Evolutionary conservation across 2,329 filamentous ascomycete species (phyloP).

Genomic region (Westerdykella ornata): DNA sequence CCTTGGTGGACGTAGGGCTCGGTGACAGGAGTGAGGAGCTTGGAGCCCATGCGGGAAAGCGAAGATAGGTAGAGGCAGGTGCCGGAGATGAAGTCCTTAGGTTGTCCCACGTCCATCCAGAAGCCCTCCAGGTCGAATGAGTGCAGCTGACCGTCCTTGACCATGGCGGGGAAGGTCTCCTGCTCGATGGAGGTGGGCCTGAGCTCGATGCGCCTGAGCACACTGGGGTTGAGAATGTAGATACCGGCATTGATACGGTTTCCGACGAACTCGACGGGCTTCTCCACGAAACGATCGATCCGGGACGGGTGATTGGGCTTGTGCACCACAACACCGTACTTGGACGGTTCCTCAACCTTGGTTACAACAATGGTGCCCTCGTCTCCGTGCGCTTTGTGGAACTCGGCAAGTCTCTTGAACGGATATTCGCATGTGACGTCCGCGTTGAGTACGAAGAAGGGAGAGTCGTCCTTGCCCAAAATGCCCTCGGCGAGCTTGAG

Average conservation of each 20-base stretch:
- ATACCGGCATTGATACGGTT: constrained; percentile 3
- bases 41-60: constrained; percentile 80
- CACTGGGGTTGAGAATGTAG: constrained; percentile 46
- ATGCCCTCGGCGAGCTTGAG: constrained; percentile 92
- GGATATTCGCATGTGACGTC: constrained; percentile 98
- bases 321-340: constrained; percentile 98
- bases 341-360: constrained; percentile 97
- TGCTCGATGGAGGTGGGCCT: constrained; percentile 97
- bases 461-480: constrained; percentile 83
- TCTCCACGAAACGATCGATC: constrained; percentile 99
- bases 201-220: constrained; percentile 87
- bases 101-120: constrained; percentile 99
- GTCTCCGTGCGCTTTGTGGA: constrained; percentile 87
- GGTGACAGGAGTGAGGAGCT: constrained; percentile 65
- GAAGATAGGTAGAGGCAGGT: constrained; percentile 95
- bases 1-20: constrained; percentile 84
- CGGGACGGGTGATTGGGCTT: constrained; percentile 83
- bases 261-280: constrained; percentile 66
- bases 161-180: constrained; percentile 95
- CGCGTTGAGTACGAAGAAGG: constrained; percentile 98
- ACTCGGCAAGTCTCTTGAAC: constrained; percentile 79
- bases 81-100: constrained; percentile 94
- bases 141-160: constrained; percentile 82
- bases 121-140: constrained; percentile 95
- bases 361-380: constrained; percentile 98